These are phyloP conservation scores for Vitis riparia DNA, from an alignment of 164 flowering plant genomes.

Conservation along the genomic window DNA sequence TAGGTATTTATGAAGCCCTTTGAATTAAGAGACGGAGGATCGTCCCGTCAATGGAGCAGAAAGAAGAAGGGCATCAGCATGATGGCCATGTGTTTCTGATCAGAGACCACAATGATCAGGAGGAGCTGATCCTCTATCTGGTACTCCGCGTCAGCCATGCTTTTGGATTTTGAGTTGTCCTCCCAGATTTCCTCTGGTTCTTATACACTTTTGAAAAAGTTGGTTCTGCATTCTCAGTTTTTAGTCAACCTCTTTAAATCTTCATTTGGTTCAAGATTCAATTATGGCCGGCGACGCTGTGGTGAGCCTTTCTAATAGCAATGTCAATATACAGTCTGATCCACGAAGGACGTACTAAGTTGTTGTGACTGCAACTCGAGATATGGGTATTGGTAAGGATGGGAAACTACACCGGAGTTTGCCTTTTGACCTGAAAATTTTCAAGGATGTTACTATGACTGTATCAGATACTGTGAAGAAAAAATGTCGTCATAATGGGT, in stretches of 20 bases:
- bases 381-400: conserved; percentile 89
- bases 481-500: conserved; percentile 94
- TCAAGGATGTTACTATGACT: conserved; percentile 67
- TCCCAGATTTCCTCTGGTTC: conserved; percentile 5
- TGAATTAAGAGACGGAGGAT: too few species aligned
- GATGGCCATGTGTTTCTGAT: too few species aligned
- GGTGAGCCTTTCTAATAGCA: conserved; percentile 36
- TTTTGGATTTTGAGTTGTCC: conserved; percentile 13
- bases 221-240: conserved; percentile 16
- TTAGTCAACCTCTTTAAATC: conserved; percentile 3
- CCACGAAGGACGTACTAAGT: conserved; percentile 75
- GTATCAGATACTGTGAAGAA: conserved; percentile 71
- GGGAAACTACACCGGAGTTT: conserved; percentile 89
- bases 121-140: not conserved
- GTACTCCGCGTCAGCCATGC: conserved; percentile 24
- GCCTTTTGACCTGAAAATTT: conserved; percentile 78
- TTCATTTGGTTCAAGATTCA: conserved; percentile 15
- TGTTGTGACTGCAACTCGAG: conserved; percentile 83
- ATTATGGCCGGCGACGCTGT: conserved; percentile 44
- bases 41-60: too few species aligned
- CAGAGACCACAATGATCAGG: too few species aligned
- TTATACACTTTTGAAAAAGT: conserved; percentile 18
- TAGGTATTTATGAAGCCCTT: too few species aligned
- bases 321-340: conserved; percentile 27
- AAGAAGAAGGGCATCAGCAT: too few species aligned